phyloP scores from a whole-genome alignment of 148 eudicot genomes.

The Rhododendron vialii region DNA sequence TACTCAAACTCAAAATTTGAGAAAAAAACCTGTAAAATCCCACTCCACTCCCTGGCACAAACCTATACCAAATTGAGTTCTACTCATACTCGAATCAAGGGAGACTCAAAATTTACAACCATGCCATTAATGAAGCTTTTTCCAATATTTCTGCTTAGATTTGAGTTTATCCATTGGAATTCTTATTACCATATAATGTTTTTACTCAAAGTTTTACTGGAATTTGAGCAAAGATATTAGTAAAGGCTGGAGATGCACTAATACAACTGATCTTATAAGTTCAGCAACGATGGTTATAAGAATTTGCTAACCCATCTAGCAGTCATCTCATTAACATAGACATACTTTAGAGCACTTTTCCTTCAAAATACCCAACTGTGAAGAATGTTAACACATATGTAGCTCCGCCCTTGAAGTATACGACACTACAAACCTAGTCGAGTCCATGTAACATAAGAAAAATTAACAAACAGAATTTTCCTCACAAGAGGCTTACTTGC shows the following conservation, averaged over 20 bases:
- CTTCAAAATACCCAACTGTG: background rate
- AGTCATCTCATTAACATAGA: background rate
- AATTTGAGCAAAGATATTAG: no score
- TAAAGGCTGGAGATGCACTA: background rate
- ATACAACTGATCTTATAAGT: background rate
- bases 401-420: background rate
- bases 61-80: no score
- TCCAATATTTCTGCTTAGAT: no score
- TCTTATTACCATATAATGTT: no score
- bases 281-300: background rate
- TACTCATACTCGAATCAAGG: no score
- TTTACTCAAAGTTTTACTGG: no score
- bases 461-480: background rate
- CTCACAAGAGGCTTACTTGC: constrained; percentile 51
- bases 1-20: no score
- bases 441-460: background rate
- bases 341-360: background rate
- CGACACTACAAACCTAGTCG: background rate
- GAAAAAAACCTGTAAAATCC: no score
- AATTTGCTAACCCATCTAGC: background rate
- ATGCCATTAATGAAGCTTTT: no score
- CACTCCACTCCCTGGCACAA: no score
- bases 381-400: background rate
- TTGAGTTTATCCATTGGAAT: no score
- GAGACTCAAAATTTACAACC: no score